Conservation (phyloP, 73 alveolate genomes). For the Paramecium tetraurelia region DNA sequence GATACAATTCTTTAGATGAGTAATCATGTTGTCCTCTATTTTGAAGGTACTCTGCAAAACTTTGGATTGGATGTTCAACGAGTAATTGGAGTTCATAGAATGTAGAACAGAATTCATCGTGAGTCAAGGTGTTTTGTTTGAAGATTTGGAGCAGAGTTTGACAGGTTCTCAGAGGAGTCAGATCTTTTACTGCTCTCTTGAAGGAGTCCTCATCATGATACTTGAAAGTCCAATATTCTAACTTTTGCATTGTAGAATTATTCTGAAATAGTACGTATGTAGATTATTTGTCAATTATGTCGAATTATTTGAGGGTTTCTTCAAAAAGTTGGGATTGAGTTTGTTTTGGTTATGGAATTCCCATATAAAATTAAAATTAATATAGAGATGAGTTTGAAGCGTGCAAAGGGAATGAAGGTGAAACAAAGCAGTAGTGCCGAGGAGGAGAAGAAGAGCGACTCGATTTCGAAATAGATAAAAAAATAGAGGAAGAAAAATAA, state of each 20-base stretch:
- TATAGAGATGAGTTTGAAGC: background rate
- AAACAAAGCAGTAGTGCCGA: background rate
- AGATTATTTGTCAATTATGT: background rate
- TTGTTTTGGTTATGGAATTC: background rate
- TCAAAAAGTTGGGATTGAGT: background rate
- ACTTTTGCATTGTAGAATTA: background rate
- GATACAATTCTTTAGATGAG: background rate
- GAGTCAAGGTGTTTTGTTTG: background rate
- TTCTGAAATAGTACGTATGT: background rate
- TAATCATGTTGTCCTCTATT: constrained; percentile 4
- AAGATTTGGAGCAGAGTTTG: background rate
- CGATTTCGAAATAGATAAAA: background rate
- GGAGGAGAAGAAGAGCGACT: background rate
- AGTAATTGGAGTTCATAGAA: background rate
- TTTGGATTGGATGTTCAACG: constrained; percentile 3
- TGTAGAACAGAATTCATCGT: constrained; percentile 23
- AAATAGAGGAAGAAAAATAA: background rate
- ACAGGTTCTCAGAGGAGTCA: background rate
- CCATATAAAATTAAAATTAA: background rate
- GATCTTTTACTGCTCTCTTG: background rate
- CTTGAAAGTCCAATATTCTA: constrained; percentile 14
- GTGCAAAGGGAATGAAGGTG: background rate
- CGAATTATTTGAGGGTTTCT: constrained; percentile 25
- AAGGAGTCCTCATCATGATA: background rate
- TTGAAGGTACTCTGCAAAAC: background rate